These are phyloP conservation scores for Amylostereum areolatum DNA, from an alignment of 1,284 basidiomycete species.

Conservation along the genomic window DNA sequence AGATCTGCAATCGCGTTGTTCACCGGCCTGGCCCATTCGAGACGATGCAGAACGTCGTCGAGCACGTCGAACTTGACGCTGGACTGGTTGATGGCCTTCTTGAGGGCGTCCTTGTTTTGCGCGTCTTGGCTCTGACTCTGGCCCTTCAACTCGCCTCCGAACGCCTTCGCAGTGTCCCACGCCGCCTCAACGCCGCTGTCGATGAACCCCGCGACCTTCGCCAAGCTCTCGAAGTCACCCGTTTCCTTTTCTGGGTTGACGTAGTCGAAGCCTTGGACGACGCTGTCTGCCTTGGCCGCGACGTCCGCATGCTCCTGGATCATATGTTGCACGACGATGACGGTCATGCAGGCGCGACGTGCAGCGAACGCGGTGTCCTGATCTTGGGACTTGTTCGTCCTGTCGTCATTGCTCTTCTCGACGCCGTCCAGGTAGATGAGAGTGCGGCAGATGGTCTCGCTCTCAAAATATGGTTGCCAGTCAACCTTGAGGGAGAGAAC, in stretches of 20 bases:
- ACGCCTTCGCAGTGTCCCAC: not conserved
- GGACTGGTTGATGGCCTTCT: not conserved
- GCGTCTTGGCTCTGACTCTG: not conserved
- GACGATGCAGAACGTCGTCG: conserved; percentile 6
- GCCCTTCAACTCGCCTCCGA: not conserved
- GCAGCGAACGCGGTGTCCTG: not conserved
- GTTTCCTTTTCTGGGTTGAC: not conserved
- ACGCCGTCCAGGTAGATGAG: not conserved
- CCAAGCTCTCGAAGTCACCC: not conserved
- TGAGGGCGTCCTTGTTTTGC: conserved; percentile 1
- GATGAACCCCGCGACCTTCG: not conserved
- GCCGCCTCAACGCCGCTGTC: not conserved
- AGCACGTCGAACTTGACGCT: conserved; percentile 3
- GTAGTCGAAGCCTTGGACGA: not conserved
- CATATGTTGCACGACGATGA: not conserved
- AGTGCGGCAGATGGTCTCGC: not conserved
- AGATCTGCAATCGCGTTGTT: conserved; percentile 5
- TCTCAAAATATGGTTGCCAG: not conserved
- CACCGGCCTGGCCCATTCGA: conserved; percentile 8
- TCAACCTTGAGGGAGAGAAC: not conserved
- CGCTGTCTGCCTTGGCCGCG: not conserved
- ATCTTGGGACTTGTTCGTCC: not conserved
- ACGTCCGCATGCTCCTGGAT: not conserved
- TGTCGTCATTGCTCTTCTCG: not conserved
- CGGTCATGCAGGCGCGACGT: not conserved